Base-by-base conservation (phyloP, 306 rosid species). In the Pterocarpus santalinus region DNA sequence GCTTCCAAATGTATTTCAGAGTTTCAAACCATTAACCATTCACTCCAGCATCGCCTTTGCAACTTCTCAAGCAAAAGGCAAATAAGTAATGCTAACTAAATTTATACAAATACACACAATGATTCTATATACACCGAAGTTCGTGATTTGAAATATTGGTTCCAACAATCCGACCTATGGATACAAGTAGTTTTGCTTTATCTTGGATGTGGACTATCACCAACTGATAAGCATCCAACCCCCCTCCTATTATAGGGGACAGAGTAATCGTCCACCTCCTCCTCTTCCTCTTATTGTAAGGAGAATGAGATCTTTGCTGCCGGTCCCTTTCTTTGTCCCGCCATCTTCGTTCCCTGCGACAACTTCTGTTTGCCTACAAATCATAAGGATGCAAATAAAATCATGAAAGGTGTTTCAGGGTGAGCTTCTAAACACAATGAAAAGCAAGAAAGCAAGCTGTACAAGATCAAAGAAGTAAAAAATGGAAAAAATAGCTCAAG, bases 341-440 rank as follows among this genome's bases (percentile, higher is more conserved):
- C 83, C 76, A 44, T 22, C 30, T 36, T 82, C 2, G 86, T 89
- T 22, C 81, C 57, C 82, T 76, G 64, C 91, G 88, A 2, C 85
- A 87, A 36, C 87, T 87, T 30, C 91, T 81, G 78, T 83, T 87
- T 32, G 93, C 91, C 91, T 87, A 88, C 75, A 83, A 33, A 63
- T 43, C 39, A 61, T 70, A 43, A 81, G 62, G 43, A 68, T 8
- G 69, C 69, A 72, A 43, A 73, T 49, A 65, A 63, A 43, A 76
- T 67, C 64, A 13, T 11, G 60, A 69, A 28, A 81, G 28, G 28
- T 22, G 28, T 22, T 22, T 22, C 28, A 22, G 28, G 28, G 28
- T 22, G 28, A 1, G 28, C 28, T 0, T 22, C 28, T 1, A 22
- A 22, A 22, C 28, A 22, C 28, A 22, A 22, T 22, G 28, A 22